phyloP scores from a whole-genome alignment of 2,329 filamentous ascomycete genomes.

The Neocucurbitaria cava region DNA sequence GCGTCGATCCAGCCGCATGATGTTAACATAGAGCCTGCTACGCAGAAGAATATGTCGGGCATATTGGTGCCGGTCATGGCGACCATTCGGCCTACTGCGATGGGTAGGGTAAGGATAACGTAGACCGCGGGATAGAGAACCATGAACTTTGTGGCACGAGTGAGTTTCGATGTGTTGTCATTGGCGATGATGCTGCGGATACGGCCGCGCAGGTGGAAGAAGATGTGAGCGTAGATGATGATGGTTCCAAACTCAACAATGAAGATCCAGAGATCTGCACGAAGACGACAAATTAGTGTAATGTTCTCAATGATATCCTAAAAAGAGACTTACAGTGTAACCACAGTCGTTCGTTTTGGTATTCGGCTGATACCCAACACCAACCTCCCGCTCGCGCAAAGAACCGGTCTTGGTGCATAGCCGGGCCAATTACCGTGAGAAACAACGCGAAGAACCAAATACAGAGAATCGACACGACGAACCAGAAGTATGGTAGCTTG shows the following conservation, averaged over 20 bases:
- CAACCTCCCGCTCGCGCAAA: slow-evolving; percentile 60
- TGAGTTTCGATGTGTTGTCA: slow-evolving; percentile 45
- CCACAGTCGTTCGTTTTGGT: slow-evolving; percentile 56
- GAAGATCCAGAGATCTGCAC: slow-evolving; percentile 60
- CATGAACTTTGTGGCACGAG: slow-evolving; percentile 62
- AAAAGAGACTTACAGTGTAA: slow-evolving; percentile 50
- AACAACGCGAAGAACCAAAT: slow-evolving; percentile 57
- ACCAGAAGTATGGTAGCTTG: slow-evolving; percentile 54
- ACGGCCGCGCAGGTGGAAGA: slow-evolving; percentile 56
- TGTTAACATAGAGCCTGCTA: slow-evolving; percentile 65
- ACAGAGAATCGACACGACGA: slow-evolving; percentile 52
- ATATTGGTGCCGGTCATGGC: slow-evolving; percentile 50
- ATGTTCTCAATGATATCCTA: background rate
- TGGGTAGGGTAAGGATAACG: slow-evolving; percentile 69
- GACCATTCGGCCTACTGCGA: slow-evolving; percentile 58
- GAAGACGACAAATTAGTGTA: background rate
- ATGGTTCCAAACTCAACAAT: slow-evolving; percentile 60
- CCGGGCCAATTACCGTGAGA: slow-evolving; percentile 57
- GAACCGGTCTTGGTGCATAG: slow-evolving; percentile 50
- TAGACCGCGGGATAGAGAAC: slow-evolving; percentile 68
- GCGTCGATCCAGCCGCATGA: slow-evolving; percentile 55
- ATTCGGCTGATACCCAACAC: slow-evolving; percentile 59
- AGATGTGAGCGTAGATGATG: slow-evolving; percentile 57
- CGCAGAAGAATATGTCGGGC: slow-evolving; percentile 63
- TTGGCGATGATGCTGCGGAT: slow-evolving; percentile 49